Base-by-base conservation (phyloP, 495 filamentous ascomycete genomes). In the Talaromyces adpressus region DNA sequence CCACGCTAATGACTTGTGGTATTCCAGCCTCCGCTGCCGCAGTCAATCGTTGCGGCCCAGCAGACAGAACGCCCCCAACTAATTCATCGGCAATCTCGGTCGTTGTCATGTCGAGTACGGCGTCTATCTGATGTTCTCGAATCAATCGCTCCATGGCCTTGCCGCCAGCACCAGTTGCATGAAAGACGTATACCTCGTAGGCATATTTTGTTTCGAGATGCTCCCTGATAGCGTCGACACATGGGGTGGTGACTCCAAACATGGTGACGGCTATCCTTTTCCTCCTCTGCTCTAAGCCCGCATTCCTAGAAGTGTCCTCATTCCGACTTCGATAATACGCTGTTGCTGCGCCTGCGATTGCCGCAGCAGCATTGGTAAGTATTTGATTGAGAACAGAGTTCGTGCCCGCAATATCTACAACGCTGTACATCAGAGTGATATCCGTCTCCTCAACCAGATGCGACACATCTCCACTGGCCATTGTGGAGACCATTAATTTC, bases 211-310 rank as follows among this genome's bases (percentile, higher is more conserved):
- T 12, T 45, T 82, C 79, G 1, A 89, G 70, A 59, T 76, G 69
- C 6, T 70, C 51, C 1, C 82, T 77, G 4, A 84, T 78, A 2
- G 63, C 64, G 53, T 82, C 79, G 0, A 85, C 88, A 9, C 78
- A 80, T 0, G 86, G 85, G 0, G 86, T 90, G 1, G 88, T 91
- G 8, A 91, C 87, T 8, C 88, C 88, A 67, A 90, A 91, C 88
- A 90, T 90, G 32, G 86, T 87, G 47, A 90, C 81, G 0, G 81
- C 87, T 11, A 90, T 75, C 0, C 77, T 66, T 22, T 71, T 79
- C 66, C 80, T 82, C 18, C 22, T 6, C 16, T 27, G n/a, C 0
- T 59, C 59, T 7, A 18, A 27, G 30, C 62, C 29, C 9, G 72
- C 61, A 73, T 81, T 2, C 36, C 6, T n/a, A 25, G 30, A 18